Conservation (phyloP, 805 yeast species). For the Nakazawaea pomicola region DNA sequence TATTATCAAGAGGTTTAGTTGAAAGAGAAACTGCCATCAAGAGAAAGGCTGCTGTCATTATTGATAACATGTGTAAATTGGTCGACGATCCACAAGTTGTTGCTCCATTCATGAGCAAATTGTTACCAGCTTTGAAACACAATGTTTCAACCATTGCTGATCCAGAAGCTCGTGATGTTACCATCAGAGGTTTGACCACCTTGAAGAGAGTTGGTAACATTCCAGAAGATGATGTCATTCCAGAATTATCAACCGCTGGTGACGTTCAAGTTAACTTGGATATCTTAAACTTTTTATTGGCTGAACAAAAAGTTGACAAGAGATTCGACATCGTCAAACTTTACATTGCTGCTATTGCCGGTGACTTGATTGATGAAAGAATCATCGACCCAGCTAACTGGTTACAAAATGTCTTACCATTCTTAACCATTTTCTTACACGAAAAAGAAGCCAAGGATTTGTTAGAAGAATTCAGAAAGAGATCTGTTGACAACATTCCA, state of each 20-base stretch:
- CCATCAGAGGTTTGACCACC: slow-evolving; percentile 94
- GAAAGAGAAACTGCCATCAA: slow-evolving; percentile 99
- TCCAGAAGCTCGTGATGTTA: slow-evolving; percentile 99
- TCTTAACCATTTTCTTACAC: slow-evolving; percentile 93
- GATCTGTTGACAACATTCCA: slow-evolving; percentile 97
- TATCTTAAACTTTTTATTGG: slow-evolving; percentile 71
- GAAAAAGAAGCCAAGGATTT: slow-evolving; percentile 85
- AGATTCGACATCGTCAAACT: slow-evolving; percentile 76
- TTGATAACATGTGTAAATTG: slow-evolving; percentile 99
- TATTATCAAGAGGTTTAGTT: slow-evolving; percentile 98
- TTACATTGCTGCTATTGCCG: slow-evolving; percentile 95
- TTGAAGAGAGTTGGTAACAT: slow-evolving; percentile 99
- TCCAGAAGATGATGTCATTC: slow-evolving; percentile 82
- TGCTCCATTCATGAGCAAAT: slow-evolving; percentile 96
- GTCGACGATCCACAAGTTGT: slow-evolving; percentile 99
- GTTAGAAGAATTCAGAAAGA: slow-evolving; percentile 92
- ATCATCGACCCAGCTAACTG: slow-evolving; percentile 87
- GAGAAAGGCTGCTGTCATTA: slow-evolving; percentile 99
- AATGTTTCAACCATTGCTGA: slow-evolving; percentile 97
- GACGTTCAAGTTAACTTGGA: slow-evolving; percentile 82
- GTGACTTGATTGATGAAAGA: slow-evolving; percentile 99
- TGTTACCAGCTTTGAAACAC: slow-evolving; percentile 93
- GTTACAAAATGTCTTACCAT: slow-evolving; percentile 85
- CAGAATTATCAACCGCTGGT: slow-evolving; percentile 99
- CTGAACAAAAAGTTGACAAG: slow-evolving; percentile 59